Evolutionary conservation across 148 eudicot genomes (phyloP).

Genomic region (Rhododendron williamsianum): DNA sequence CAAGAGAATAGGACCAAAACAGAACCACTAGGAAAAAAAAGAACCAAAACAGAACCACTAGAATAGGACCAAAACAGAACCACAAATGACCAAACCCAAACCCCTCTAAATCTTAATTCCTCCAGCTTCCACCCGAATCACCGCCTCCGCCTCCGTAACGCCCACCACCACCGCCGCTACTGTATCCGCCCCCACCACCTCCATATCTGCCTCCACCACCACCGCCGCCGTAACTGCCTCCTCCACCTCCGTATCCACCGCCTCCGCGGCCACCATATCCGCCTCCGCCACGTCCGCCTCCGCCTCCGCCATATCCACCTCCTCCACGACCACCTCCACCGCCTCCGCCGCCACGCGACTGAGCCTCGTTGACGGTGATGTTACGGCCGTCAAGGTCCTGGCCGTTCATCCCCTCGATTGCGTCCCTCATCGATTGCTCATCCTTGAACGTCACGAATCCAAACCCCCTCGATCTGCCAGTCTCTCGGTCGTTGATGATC

Average conservation of each 20-base stretch:
- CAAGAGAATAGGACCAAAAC: neutral
- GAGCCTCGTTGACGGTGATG: slow-evolving; percentile 42
- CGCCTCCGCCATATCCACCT: slow-evolving; percentile 17
- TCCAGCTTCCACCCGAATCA: slow-evolving; percentile 48
- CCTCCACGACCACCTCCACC: slow-evolving; percentile 22
- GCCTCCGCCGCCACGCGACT: slow-evolving; percentile 30
- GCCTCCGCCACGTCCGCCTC: slow-evolving; percentile 18
- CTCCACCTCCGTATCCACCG: slow-evolving; percentile 17
- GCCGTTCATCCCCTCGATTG: slow-evolving; percentile 44
- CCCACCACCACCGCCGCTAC: slow-evolving; percentile 19
- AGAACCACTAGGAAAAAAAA: neutral
- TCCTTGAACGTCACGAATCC: slow-evolving; percentile 43
- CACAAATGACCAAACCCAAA: neutral
- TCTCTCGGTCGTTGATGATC: slow-evolving; percentile 47
- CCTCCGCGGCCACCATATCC: slow-evolving; percentile 13
- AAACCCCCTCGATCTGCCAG: slow-evolving; percentile 49
- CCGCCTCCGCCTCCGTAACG: slow-evolving; percentile 23
- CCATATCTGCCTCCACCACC: slow-evolving; percentile 29
- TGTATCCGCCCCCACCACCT: slow-evolving; percentile 12
- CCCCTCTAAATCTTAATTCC: slow-evolving; percentile 21
- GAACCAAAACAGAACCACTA: neutral
- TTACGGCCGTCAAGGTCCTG: slow-evolving; percentile 31
- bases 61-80: neutral
- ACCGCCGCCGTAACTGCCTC: slow-evolving; percentile 19
- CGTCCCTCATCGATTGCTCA: slow-evolving; percentile 41